Percentiles rank a stretch among this genome's conserved stretches.
Conservation (phyloP, 805 yeast genomes). For the Candida awuae region DNA sequence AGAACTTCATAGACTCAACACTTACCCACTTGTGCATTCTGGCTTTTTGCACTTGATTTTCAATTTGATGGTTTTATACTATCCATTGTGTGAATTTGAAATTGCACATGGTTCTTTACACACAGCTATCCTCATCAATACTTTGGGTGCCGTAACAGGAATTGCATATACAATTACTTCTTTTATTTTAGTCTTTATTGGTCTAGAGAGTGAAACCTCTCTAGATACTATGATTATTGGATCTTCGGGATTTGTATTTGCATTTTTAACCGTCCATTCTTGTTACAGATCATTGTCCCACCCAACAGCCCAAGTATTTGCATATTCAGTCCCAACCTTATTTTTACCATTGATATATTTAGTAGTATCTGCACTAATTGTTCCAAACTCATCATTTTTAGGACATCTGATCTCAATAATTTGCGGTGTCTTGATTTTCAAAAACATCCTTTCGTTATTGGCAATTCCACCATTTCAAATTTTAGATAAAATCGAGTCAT, state of each 20-base stretch:
- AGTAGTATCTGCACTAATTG: slow-evolving; percentile 39
- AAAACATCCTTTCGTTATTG: slow-evolving; percentile 47
- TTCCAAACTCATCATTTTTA: slow-evolving; percentile 62
- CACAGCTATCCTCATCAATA: slow-evolving; percentile 72
- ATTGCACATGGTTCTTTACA: slow-evolving; percentile 71
- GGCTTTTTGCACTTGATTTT: slow-evolving; percentile 51
- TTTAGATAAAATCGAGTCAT: slow-evolving; percentile 53
- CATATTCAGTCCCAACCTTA: slow-evolving; percentile 48
- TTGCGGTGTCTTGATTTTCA: slow-evolving; percentile 57
- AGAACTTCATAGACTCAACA: slow-evolving; percentile 48
- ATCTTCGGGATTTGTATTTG: slow-evolving; percentile 66
- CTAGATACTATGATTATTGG: slow-evolving; percentile 55
- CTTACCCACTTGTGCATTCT: slow-evolving; percentile 68
- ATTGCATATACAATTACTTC: slow-evolving; percentile 47
- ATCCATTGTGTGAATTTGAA: slow-evolving; percentile 62
- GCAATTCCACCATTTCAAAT: slow-evolving; percentile 59
- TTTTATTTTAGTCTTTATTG: slow-evolving; percentile 44
- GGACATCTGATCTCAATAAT: slow-evolving; percentile 66
- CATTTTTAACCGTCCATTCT: slow-evolving; percentile 57
- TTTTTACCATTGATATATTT: slow-evolving; percentile 49
- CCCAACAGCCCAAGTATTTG: slow-evolving; percentile 16
- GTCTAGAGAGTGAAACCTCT: slow-evolving; percentile 40
- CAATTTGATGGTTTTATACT: slow-evolving; percentile 48
- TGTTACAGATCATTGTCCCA: slow-evolving; percentile 25
- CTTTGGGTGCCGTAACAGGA: slow-evolving; percentile 63